Base-by-base conservation (phyloP, 768 basidiomycete species). In the Russula virescens region DNA sequence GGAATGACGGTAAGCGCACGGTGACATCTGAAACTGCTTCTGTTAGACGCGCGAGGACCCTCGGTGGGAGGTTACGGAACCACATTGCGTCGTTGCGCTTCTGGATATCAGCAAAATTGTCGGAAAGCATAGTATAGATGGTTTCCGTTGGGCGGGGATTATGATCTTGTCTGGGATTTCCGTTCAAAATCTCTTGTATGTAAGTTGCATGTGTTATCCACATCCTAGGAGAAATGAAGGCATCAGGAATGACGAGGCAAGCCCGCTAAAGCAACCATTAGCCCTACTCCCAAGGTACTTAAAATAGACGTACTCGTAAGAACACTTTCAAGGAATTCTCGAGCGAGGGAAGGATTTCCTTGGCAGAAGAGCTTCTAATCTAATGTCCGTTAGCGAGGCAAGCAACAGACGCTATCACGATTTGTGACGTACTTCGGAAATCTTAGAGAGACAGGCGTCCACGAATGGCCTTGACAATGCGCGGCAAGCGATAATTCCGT, bases 51-150 rank as follows among this genome's bases (percentile, higher is more conserved):
- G 82, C 83, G 13, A 85, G 79, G 9, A 79, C 79, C 34, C 85
- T 83, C 0, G 82, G 78, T 40, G 88, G 86, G 10, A 87, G 78
- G 65, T 83, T 83, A 47, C 79, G 79, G 64, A 93, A 91, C 35
- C 88, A 72, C 80, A 93, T 84, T 2, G 88, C 88, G 62, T 94
- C 89, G 62, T 94, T 94, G 59, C 94, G 80, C 57, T 81, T 77
- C 64, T 81, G 84, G 26, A 94, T 83, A 68, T 89, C 88, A n/a
- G 76, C 74, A 50, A 90, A 79, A 60, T 86, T 83, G 54, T 83
- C 81, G 5, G 79, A 71, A 38, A 92, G 75, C 1, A 76, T 74
- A 49, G 75, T 78, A 51, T 74, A 81, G 63, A 85, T 70, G 60
- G 53, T 69, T 59, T 62, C 63, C 26, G 47, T 58, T 10, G 51